These are phyloP conservation scores for Sporothrix globosa DNA, from an alignment of 2,329 filamentous ascomycete genomes.

Conservation along the genomic window DNA sequence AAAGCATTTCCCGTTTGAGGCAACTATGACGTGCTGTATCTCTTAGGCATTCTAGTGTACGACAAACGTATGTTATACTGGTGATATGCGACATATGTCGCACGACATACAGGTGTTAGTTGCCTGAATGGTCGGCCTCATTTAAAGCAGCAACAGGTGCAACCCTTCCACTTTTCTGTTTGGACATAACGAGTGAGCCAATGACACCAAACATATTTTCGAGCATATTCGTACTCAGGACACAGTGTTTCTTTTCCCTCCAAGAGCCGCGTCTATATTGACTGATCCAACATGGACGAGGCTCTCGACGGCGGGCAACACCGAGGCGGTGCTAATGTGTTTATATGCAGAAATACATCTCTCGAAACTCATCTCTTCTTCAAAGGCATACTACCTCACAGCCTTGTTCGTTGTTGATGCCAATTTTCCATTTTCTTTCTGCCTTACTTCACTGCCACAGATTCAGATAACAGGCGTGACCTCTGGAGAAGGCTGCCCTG, in stretches of 20 bases:
- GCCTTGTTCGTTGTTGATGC: neutral
- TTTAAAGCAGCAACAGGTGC: neutral
- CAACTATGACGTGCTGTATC: no score
- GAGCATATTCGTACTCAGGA: no score
- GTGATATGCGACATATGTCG: no score
- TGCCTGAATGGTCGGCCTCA: neutral
- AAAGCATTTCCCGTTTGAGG: no score
- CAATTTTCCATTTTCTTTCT: neutral
- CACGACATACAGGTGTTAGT: neutral
- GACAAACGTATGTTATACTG: no score
- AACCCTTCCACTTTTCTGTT: neutral
- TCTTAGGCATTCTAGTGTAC: no score
- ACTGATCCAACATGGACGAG: neutral
- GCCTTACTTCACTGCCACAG: neutral
- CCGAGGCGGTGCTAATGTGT: no score
- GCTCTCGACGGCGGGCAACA: neutral
- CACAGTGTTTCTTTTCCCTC: neutral
- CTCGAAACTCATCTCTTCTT: neutral
- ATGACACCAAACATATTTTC: neutral
- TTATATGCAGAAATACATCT: neutral
- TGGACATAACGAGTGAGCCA: neutral
- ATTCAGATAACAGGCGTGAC: no score
- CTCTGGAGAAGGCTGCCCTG: neutral
- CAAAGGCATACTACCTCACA: neutral
- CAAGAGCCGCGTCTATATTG: neutral